Evolutionary conservation across 306 rosid species (phyloP), one percentile per base, ranked within the genome.

Genomic region (Prosopis cineraria): DNA sequence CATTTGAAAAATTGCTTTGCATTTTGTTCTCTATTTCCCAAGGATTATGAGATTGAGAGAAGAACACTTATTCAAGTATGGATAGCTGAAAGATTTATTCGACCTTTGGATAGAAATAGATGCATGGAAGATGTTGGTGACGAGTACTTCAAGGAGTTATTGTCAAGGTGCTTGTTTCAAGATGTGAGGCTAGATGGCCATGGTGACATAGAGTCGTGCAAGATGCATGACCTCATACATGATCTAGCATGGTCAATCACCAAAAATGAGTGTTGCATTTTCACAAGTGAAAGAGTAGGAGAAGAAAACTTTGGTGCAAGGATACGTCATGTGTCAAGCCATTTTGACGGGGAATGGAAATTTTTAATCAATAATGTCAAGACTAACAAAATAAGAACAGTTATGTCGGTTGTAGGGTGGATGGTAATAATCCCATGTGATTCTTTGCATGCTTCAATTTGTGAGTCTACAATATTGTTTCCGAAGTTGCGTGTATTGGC

Each of bases 161-260:
- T 19, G 0, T 47, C 22, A 66, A 52, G 66, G n/a, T 83, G 80
- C 1, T 73, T 79, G 10, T 79, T 83, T 37, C 59, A 62, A 41
- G 66, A 62, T 9, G 10, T 17, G 10, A 3, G 2, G 36, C 27
- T 0, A 2, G 40, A 70, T 53, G 7, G 1, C 1, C 0, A 0
- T 14, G 72, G 59, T 0, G 6, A 6, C 0, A 47, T 68, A 31
- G 0, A 0, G 0, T 11, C 12, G 0, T 83, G 52, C 58, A 79
- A 75, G 45, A 75, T 84, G 39, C 81, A 83, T 2, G 76, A 80
- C 6, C 67, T 71, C 14, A 80, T 84, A 40, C 69, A 75, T 62
- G 75, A 74, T 39, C 78, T 84, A 13, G 76, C 81, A 36, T 0
- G 0, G 0, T 25, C 0, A 2, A 67, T 72, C 20, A 14, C 34